Base-by-base conservation (phyloP, 805 yeast genomes). In the Kuraishia floccosa region DNA sequence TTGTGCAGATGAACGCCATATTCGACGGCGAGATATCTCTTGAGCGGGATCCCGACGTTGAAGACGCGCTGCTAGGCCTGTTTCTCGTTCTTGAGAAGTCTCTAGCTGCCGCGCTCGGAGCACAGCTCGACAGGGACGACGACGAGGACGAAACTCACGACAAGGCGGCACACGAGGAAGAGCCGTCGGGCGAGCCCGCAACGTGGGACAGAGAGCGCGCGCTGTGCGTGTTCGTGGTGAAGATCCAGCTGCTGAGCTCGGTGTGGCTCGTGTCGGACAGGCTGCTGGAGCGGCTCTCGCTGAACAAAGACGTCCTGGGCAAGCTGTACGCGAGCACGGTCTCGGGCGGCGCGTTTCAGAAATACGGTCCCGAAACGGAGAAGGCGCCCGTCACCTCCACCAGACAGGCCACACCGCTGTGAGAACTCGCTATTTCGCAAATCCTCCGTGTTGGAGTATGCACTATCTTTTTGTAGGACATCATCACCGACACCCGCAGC, bases 31-130 rank as follows among this genome's bases (percentile, higher is more conserved):
- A 42, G 25, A 27, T 52, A 28, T 39, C n/a, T n/a, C n/a, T n/a
- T n/a, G n/a, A n/a, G n/a, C n/a, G n/a, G n/a, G n/a, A n/a, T n/a
- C n/a, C n/a, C 1, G 43, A 44, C 2, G 22, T 60, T 3, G 57
- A 58, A 34, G 39, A 41, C 1, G 41, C 52, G 2, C 39, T 74
- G 10, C 32, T 63, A 34, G 46, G 56, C n/a, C 43, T 64, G 3
- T 76, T 65, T 37, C 53, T 74, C 36, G 44, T 58, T 15, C 60
- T 65, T 35, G 85, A 76, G 40, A 56, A 65, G 5, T 53, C 55
- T 15, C 40, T 60, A 9, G 72, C 74, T 0, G 52, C 46, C 27
- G 23, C 49, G 1, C 28, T 52, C n/a, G 43, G 49, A 0, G 43
- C 58, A 3, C 55, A 61, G 9, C 45, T 75, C 31, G 77, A 71